Base-by-base conservation (phyloP, 2,329 filamentous ascomycete species). In the Trichoderma cornu-damae region DNA sequence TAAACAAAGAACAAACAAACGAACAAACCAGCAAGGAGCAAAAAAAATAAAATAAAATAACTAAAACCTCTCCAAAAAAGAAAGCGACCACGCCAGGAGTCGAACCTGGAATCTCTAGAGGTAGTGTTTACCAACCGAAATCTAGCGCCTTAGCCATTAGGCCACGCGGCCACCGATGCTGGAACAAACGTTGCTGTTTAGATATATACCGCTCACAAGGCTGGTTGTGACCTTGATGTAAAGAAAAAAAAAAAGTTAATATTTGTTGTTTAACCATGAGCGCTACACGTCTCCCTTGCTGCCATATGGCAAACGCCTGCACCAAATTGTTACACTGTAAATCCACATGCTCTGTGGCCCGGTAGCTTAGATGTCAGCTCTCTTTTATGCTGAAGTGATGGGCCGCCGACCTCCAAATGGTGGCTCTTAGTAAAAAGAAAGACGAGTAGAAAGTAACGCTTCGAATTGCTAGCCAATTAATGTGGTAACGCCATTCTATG, bases 71-170 rank as follows among this genome's bases (percentile, higher is more conserved):
- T n/a, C n/a, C n/a, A n/a, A n/a, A n/a, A n/a, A 59, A 60, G 61
- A 53, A 57, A 34, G 40, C 68, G 68, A 70, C 67, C 68, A 67
- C 68, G 66, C 65, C 68, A 70, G 68, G 68, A 69, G 63, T 70
- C 68, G 68, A 70, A 70, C 68, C 68, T 69, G 68, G 67, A 69
- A 69, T 68, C 67, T 69, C 64, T 68, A 69, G 67, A 69, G 67
- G 53, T 59, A 24, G 52, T 52, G 48, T 35, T 26, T 26, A 24
- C 18, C 28, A 54, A 66, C 68, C 68, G 68, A 70, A 70, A 70
- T 70, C 67, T 68, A 68, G 63, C 68, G 68, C 68, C 66, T 68
- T 70, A 69, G 60, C 68, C 68, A 70, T 70, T 70, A 68, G 66
- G 68, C 68, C 67, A 70, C 66, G 68, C 68, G 68, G 67, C 68